phyloP scores from a whole-genome alignment of 2,329 filamentous ascomycete genomes.

The Graphilbum ipis-grandicollis region DNA sequence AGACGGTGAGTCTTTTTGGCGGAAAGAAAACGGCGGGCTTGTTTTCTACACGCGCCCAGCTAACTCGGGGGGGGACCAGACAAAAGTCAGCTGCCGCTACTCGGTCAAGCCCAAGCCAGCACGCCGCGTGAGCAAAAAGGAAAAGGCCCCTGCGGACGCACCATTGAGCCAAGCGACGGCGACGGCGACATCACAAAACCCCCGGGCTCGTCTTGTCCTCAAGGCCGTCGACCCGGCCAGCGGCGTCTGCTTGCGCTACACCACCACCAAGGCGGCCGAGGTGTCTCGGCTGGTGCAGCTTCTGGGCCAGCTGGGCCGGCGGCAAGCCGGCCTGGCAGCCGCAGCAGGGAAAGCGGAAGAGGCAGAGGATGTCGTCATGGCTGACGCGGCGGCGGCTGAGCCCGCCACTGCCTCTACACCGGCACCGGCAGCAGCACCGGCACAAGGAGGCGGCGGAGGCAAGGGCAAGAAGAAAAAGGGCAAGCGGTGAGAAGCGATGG shows the following conservation, averaged over 20 bases:
- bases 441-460: constrained; percentile 16
- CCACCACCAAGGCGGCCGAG: constrained; percentile 79
- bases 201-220: constrained; percentile 55
- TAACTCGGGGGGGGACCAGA: constrained; percentile 30
- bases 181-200: constrained; percentile 17
- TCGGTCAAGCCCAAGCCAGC: constrained; percentile 36
- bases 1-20: constrained; percentile 46
- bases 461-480: constrained; percentile 57
- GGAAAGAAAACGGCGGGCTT: too few relatives aligned
- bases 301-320: constrained; percentile 57
- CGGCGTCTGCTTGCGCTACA: constrained; percentile 77
- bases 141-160: constrained; percentile 13
- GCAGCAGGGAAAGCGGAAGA: constrained; percentile 23
- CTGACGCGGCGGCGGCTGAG: constrained; percentile 15
- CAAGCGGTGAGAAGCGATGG: constrained; percentile 46
- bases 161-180: constrained; percentile 12
- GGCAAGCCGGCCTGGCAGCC: constrained; percentile 39
- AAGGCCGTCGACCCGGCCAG: constrained; percentile 79
- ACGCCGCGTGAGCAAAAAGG: constrained; percentile 10
- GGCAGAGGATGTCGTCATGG: constrained; percentile 14
- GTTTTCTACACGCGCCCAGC: too few relatives aligned
- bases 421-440: constrained; percentile 11
- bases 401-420: constrained; percentile 13
- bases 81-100: constrained; percentile 86
- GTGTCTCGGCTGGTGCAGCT: constrained; percentile 66